Percentiles rank a stretch among this genome's conserved stretches.
These are phyloP conservation scores for Trapa incisa DNA, from an alignment of 345 rosid genomes.

Conservation along the genomic window DNA sequence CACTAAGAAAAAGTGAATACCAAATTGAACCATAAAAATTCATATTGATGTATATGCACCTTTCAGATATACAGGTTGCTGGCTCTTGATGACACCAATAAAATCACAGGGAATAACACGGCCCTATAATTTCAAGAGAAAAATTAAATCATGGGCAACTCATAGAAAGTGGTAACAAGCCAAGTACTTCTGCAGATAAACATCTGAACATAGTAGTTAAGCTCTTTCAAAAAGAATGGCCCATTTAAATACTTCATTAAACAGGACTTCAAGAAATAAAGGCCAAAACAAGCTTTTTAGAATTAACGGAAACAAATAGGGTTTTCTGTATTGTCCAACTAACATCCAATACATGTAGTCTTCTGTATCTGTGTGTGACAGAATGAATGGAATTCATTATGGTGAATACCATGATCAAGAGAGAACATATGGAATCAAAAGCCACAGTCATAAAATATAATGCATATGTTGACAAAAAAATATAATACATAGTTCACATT, in stretches of 20 bases:
- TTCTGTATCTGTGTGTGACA: too few relatives aligned
- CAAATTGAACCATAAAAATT: not conserved
- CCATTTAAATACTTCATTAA: not conserved
- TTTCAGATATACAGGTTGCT: slow-evolving; percentile 82
- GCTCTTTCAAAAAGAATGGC: not conserved
- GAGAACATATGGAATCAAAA: not conserved
- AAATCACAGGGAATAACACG: slow-evolving; percentile 92
- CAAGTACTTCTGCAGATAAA: not conserved
- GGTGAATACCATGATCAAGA: too few relatives aligned
- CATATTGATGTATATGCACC: slow-evolving; percentile 25
- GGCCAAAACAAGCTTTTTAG: not conserved
- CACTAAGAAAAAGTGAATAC: not conserved
- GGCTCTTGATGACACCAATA: slow-evolving; percentile 76
- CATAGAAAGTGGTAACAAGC: not conserved
- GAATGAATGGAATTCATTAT: too few relatives aligned
- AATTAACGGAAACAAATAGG: not conserved
- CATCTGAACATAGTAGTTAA: not conserved
- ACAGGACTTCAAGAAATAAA: not conserved
- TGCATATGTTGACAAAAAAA: not conserved
- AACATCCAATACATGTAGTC: too few relatives aligned
- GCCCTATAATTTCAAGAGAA: slow-evolving; percentile 42
- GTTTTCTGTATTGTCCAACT: not conserved
- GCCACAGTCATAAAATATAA: not conserved
- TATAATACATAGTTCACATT: not conserved
- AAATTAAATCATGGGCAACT: not conserved